Base-by-base conservation (phyloP, 306 rosid species). In the Gynostemma pentaphyllum region DNA sequence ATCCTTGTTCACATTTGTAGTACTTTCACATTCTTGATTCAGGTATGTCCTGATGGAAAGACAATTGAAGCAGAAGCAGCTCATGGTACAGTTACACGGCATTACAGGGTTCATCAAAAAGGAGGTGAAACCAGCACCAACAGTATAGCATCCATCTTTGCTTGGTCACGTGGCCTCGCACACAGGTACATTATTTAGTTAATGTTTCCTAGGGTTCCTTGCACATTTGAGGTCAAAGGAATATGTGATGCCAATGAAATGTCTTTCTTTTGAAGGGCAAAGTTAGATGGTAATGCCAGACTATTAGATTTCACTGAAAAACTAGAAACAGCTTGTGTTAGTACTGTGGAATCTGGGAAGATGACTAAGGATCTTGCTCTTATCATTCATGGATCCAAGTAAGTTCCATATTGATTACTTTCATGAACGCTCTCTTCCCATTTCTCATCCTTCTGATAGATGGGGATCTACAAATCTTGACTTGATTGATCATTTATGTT, bases 351-450 rank as follows among this genome's bases (percentile, higher is more conserved):
- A 78, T 49, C 81, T 18, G 96, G 96, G 70, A 92, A 86, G 79
- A 92, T 92, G 98, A 92, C 98, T 71, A 92, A 92, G 87, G 96
- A 92, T 86, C 98, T 92, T 53, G 98, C 98, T 0, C 85, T 88
- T 71, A 85, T 92, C 72, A 73, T 76, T 79, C 94, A 92, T 68
- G 96, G 96, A 59, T 73, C 95, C 5, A 88, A 86, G 96, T 92
- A 79, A 78, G 82, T 75, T 19, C 46, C 60, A 44, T n/a, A 15
- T 39, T 26, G 19, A n/a, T 40, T 40, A 22, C 26, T 15, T 52
- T 18, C 32, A 40, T 44, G 15, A 27, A 18, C 24, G 4, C 34
- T 5, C 39, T 34, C 28, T 47, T 76, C 44, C 59, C 69, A 30
- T 14, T 21, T 7, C 69, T 30, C 23, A 30, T 28, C 26, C 62